A percentile compares a stretch with the other conserved stretches of the same genome.
These are phyloP conservation scores for Trichoderma atrobrunneum DNA, from an alignment of 2,329 filamentous ascomycete species.

Conservation along the genomic window DNA sequence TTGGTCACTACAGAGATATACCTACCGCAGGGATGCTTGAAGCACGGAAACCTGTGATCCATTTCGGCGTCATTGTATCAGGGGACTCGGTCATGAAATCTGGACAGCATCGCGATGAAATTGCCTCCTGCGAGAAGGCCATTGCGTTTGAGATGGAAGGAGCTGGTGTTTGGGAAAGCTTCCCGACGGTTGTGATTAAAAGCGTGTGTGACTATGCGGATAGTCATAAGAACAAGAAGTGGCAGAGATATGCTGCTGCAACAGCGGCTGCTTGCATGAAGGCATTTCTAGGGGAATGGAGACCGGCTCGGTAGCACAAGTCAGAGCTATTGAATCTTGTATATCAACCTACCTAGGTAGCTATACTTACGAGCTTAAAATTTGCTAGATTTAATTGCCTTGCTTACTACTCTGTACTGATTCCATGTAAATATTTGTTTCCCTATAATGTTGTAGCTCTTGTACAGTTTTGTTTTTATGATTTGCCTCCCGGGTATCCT, in stretches of 20 bases:
- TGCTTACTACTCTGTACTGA: not conserved
- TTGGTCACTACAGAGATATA: not conserved
- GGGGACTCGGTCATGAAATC: slow-evolving; percentile 40
- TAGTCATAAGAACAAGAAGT: slow-evolving; percentile 37
- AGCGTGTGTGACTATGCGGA: slow-evolving; percentile 40
- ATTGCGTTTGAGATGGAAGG: slow-evolving; percentile 36
- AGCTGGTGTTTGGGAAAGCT: slow-evolving; percentile 28
- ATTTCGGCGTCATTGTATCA: slow-evolving; percentile 37
- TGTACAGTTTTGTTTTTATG: not conserved
- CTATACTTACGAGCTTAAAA: not conserved
- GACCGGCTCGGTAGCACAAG: not conserved
- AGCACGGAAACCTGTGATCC: slow-evolving; percentile 9
- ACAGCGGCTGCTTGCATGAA: slow-evolving; percentile 15
- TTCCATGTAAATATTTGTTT: not conserved
- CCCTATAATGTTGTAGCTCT: not conserved
- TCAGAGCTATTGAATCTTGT: not conserved
- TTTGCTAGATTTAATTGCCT: not conserved
- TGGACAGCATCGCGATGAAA: slow-evolving; percentile 32
- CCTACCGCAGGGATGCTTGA: not conserved
- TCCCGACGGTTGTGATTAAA: slow-evolving; percentile 37
- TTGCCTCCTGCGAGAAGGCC: slow-evolving; percentile 24
- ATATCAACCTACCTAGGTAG: too few relatives aligned
- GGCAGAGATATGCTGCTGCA: slow-evolving; percentile 28
- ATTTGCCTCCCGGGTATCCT: not conserved
- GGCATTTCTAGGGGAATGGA: slow-evolving; percentile 14